A percentile compares a stretch with the other conserved stretches of the same genome.
Evolutionary conservation across 306 rosid species (phyloP).

Genomic region (Cicer judaicum): DNA sequence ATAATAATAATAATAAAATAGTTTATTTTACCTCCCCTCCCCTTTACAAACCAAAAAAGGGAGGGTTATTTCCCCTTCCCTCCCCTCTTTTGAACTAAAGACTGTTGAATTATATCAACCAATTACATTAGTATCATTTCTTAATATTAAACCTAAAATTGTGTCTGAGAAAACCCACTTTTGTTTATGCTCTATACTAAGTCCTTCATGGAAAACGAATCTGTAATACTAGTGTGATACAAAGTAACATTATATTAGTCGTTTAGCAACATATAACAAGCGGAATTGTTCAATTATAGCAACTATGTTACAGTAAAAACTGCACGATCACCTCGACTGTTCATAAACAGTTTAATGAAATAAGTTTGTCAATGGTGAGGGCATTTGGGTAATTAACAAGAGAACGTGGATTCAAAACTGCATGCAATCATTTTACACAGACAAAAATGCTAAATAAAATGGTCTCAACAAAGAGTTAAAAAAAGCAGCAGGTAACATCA

Average conservation of each 20-base stretch:
- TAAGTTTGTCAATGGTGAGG: neutral
- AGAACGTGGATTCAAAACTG: constrained; percentile 12
- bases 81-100: neutral
- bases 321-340: constrained; percentile 29
- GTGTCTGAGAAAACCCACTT: neutral
- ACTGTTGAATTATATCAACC: constrained; percentile 7
- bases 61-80: neutral
- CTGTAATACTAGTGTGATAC: neutral
- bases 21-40: too few species aligned
- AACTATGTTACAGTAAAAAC: constrained; percentile 21
- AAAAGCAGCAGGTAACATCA: constrained; percentile 22
- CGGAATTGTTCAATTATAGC: constrained; percentile 24
- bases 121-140: constrained; percentile 1
- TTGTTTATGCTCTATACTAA: constrained; percentile 2
- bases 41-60: too few species aligned
- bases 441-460: neutral
- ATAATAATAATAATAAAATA: too few species aligned
- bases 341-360: constrained; percentile 23
- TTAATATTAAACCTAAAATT: constrained; percentile 28
- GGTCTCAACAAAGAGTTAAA: constrained; percentile 24
- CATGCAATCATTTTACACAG: neutral
- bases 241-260: neutral
- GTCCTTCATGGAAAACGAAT: neutral
- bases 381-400: constrained; percentile 1
- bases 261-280: constrained; percentile 30